Percentiles rank a stretch among this genome's conserved stretches.
Evolutionary conservation across 192 early-diverging fungal species (phyloP).

Genomic region (Mortierella alpina): DNA sequence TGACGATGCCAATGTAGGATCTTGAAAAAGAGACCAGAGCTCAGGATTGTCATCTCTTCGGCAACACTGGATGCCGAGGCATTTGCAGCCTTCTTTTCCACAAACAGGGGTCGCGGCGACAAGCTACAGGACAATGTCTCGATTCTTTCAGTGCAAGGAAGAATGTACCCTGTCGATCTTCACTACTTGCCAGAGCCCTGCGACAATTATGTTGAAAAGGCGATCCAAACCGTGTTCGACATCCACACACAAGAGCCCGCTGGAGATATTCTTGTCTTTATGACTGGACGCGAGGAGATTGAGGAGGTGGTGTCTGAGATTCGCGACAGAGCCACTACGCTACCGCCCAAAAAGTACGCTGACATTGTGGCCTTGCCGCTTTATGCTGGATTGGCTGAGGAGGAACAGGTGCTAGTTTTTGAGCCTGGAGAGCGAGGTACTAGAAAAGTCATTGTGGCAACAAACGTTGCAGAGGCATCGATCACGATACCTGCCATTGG

Average conservation of each 20-base stretch:
- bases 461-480: constrained; percentile 91
- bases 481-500: constrained; percentile 81
- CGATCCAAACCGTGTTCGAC: constrained; percentile 79
- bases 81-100: constrained; percentile 77
- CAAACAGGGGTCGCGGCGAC: constrained; percentile 54
- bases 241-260: constrained; percentile 75
- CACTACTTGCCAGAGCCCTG: constrained; percentile 70
- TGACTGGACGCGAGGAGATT: constrained; percentile 83
- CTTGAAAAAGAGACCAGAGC: constrained; percentile 72
- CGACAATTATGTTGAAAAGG: constrained; percentile 71
- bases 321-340: constrained; percentile 63
- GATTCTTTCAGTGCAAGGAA: constrained; percentile 80
- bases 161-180: constrained; percentile 77
- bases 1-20: constrained; percentile 61
- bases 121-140: constrained; percentile 64
- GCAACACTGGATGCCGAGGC: constrained; percentile 85
- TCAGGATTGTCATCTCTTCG: constrained; percentile 80
- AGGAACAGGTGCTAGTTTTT: constrained; percentile 76
- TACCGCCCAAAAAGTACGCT: constrained; percentile 43
- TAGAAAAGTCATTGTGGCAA: constrained; percentile 90
- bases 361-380: constrained; percentile 69
- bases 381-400: constrained; percentile 77
- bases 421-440: constrained; percentile 62
- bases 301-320: constrained; percentile 72
- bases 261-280: constrained; percentile 78